A percentile compares a stretch with the other conserved stretches of the same genome.
These are phyloP conservation scores for Candida dubliniensis DNA, from an alignment of 1,139 yeast genomes.

Conservation along the genomic window DNA sequence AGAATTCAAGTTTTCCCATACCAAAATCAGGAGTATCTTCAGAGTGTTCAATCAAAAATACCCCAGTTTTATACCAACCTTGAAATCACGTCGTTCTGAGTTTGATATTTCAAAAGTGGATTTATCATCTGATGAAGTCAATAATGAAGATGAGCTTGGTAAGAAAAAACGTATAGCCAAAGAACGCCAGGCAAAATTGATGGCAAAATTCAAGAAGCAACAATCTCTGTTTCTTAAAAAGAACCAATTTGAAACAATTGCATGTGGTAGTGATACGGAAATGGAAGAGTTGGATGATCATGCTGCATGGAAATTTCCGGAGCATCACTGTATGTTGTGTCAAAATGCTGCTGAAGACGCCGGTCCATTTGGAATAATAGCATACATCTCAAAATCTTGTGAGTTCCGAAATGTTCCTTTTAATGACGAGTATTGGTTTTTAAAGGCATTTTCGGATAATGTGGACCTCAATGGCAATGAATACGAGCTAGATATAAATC, in stretches of 20 bases:
- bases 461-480: constrained; percentile 50
- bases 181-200: constrained; percentile 66
- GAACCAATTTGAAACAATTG: constrained; percentile 31
- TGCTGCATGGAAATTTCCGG: constrained; percentile 70
- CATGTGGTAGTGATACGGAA: constrained; percentile 36
- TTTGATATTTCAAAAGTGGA: constrained; percentile 24
- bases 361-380: constrained; percentile 75
- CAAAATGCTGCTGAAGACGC: constrained; percentile 73
- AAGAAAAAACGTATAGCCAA: constrained; percentile 69
- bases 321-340: constrained; percentile 81
- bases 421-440: constrained; percentile 62
- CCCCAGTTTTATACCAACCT: constrained; percentile 20
- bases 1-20: constrained; percentile 40
- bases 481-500: constrained; percentile 13
- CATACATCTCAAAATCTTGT: constrained; percentile 58
- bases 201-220: constrained; percentile 78
- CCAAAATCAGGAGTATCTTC: constrained; percentile 58
- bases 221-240: constrained; percentile 69
- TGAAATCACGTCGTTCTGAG: constrained; percentile 21
- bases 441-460: constrained; percentile 59
- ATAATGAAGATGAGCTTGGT: constrained; percentile 48
- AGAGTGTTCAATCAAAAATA: constrained; percentile 32
- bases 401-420: constrained; percentile 67
- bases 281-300: constrained; percentile 34
- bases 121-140: constrained; percentile 15